Conservation (phyloP, 441 rosid genomes). For the Corymbia calophylla region DNA sequence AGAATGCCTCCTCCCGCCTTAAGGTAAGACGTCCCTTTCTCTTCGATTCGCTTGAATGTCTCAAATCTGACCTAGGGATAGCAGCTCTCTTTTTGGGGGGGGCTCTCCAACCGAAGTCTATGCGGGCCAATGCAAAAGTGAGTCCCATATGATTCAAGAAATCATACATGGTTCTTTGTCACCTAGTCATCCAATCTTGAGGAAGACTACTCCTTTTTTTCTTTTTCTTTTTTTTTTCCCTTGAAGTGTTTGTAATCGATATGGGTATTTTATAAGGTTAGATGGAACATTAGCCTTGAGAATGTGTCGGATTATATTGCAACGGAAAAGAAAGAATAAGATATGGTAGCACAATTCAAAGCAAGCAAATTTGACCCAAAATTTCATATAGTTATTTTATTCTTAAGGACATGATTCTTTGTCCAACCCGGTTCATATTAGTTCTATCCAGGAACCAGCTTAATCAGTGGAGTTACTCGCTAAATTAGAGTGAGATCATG, state of each 20-base stretch:
- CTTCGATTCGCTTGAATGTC: not conserved
- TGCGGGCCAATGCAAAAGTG: not conserved
- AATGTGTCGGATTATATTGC: not conserved
- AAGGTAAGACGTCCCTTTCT: not conserved
- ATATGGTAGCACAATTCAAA: not conserved
- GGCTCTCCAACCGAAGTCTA: not conserved
- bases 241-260: not conserved
- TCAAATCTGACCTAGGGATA: not conserved
- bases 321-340: not conserved
- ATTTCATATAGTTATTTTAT: no score
- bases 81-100: not conserved
- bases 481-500: fast-evolving
- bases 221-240: not conserved
- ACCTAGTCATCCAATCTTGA: not conserved
- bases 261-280: not conserved
- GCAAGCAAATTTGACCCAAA: no score
- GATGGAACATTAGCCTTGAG: not conserved
- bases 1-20: not conserved
- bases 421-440: fast-evolving
- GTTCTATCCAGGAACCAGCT: fast-evolving
- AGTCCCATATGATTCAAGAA: not conserved
- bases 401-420: no score
- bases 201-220: not conserved
- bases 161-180: not conserved
- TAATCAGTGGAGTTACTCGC: not conserved